Evolutionary conservation across 768 basidiomycete genomes (phyloP).

Genomic region (Trametes cingulata): DNA sequence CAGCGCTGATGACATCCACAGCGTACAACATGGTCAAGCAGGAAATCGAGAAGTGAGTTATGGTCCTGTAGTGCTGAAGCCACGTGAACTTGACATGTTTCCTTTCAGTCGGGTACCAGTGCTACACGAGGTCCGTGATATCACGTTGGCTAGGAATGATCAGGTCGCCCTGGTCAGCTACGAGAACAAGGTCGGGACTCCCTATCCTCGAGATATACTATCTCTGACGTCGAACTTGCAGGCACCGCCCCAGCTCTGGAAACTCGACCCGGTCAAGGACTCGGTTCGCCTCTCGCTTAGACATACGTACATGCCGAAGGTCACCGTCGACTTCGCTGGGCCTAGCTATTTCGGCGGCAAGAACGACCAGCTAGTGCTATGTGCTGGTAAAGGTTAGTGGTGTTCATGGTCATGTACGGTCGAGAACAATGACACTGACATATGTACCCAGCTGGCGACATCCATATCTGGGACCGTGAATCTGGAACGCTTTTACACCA

Average conservation of each 20-base stretch:
- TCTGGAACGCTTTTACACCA: conserved; percentile 71
- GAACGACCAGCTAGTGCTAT: conserved; percentile 76
- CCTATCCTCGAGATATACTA: background rate
- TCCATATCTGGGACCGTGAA: conserved; percentile 86
- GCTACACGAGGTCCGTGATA: conserved; percentile 70
- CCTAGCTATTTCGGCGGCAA: conserved; percentile 82
- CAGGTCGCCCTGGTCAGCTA: conserved; percentile 69
- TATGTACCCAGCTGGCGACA: conserved; percentile 81
- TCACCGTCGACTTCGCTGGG: conserved; percentile 71
- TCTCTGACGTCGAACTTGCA: conserved; percentile 27
- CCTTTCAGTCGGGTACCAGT: conserved; percentile 64
- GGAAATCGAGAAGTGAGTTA: conserved; percentile 62
- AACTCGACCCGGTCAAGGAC: conserved; percentile 63
- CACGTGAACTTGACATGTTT: background rate
- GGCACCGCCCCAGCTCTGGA: conserved; percentile 82
- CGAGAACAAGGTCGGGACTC: conserved; percentile 60
- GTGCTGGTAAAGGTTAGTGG: conserved; percentile 67
- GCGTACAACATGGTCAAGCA: conserved; percentile 70
- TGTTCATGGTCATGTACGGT: background rate
- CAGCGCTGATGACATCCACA: conserved; percentile 28
- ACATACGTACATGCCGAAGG: conserved; percentile 75
- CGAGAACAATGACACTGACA: background rate
- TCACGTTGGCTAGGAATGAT: conserved; percentile 62
- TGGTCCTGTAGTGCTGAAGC: background rate
- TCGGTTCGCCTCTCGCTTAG: conserved; percentile 41